phyloP scores from a whole-genome alignment of 495 filamentous ascomycete genomes.

The Schizothecium vesticola region DNA sequence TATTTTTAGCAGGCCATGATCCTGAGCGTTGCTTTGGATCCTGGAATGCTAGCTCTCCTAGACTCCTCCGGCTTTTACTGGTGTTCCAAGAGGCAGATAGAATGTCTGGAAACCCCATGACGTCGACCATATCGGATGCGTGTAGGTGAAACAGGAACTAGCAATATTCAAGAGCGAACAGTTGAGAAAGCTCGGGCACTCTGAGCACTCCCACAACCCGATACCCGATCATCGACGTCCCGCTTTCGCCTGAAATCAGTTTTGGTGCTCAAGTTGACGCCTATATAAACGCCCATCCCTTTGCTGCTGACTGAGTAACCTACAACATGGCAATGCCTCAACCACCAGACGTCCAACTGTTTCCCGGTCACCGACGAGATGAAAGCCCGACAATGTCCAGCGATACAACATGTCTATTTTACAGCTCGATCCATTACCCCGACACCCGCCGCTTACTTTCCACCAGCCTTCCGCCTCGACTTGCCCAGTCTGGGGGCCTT shows the following conservation, averaged over 20 bases:
- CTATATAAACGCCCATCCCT: neutral
- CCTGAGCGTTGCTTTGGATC: neutral
- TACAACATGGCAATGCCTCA: neutral
- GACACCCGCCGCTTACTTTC: neutral
- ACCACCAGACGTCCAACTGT: neutral
- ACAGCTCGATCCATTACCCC: neutral
- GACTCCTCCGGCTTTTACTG: neutral
- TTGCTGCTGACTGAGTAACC: neutral
- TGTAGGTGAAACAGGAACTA: neutral
- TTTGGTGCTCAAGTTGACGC: neutral
- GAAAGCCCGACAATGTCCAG: neutral
- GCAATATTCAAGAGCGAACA: neutral
- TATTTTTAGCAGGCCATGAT: neutral
- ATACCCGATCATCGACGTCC: neutral
- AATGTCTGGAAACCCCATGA: neutral
- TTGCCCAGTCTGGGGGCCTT: constrained; percentile 32
- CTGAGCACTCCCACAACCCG: neutral
- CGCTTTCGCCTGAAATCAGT: neutral
- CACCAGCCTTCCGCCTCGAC: constrained; percentile 34
- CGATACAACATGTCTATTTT: neutral
- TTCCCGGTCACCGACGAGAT: neutral
- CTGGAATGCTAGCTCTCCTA: neutral
- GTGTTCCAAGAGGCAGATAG: too few relatives aligned
- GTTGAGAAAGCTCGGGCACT: too few relatives aligned
- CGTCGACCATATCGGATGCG: too few relatives aligned